Conservation (phyloP, 495 filamentous ascomycete species). For the Sporormia fimetaria region DNA sequence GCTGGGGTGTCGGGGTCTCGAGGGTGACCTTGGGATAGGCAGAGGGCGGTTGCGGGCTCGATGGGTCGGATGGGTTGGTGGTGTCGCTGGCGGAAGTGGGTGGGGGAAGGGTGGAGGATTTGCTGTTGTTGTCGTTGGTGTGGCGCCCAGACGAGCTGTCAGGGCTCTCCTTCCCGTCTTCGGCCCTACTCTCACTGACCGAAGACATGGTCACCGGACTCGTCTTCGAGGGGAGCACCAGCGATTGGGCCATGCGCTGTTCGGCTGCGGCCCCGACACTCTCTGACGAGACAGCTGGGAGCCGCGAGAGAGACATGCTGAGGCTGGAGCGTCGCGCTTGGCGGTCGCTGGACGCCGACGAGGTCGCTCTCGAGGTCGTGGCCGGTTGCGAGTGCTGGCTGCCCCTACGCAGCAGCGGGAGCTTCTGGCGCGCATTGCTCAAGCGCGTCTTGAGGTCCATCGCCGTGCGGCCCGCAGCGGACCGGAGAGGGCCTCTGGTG, state of each 20-base stretch:
- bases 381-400: conserved; percentile 10
- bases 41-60: background rate
- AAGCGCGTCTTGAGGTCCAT: conserved; percentile 18
- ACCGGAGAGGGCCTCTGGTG: background rate
- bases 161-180: background rate
- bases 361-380: too few species aligned
- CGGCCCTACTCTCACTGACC: too few species aligned
- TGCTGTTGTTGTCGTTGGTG: background rate
- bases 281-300: conserved; percentile 13
- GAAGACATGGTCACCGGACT: background rate
- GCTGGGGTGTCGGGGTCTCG: conserved; percentile 17
- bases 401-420: conserved; percentile 16
- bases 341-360: conserved; percentile 11
- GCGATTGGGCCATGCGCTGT: conserved; percentile 8
- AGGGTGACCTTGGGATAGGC: conserved; percentile 11
- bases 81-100: conserved; percentile 3
- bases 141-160: background rate
- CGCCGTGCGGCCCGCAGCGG: conserved; percentile 3
- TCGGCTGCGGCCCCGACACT: conserved; percentile 1
- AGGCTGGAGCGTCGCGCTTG: conserved; percentile 1
- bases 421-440: conserved; percentile 20
- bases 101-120: conserved; percentile 5
- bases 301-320: conserved; percentile 10
- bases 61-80: conserved; percentile 4
- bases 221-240: conserved; percentile 1